Evolutionary conservation across 495 filamentous ascomycete genomes (phyloP).

Genomic region (Penicillium coffeae): DNA sequence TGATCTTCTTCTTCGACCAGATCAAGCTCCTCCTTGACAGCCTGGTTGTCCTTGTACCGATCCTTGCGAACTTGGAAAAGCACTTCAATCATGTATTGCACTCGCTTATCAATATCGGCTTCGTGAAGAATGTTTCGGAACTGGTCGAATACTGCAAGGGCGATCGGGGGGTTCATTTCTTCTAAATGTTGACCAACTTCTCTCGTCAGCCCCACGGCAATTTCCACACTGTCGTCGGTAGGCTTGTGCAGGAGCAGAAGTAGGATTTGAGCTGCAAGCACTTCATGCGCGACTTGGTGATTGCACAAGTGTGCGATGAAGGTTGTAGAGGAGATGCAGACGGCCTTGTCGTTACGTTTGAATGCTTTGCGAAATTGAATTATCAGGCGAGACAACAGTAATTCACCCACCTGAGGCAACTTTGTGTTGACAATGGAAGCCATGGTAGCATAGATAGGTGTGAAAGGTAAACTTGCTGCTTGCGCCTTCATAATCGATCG

Average conservation of each 20-base stretch:
- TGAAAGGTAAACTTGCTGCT: conserved; percentile 93
- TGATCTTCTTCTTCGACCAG: conserved; percentile 96
- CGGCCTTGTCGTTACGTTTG: conserved; percentile 94
- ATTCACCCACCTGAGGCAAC: conserved; percentile 86
- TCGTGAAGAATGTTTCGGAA: conserved; percentile 94
- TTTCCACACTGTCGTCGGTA: conserved; percentile 96
- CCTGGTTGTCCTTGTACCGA: conserved; percentile 89
- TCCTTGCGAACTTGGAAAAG: conserved; percentile 96
- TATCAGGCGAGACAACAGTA: conserved; percentile 80
- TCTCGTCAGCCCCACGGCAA: conserved; percentile 84
- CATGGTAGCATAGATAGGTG: conserved; percentile 91
- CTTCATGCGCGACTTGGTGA: conserved; percentile 91
- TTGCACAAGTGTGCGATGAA: conserved; percentile 96
- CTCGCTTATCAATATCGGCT: conserved; percentile 90
- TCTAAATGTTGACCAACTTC: conserved; percentile 93
- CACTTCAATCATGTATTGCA: conserved; percentile 98
- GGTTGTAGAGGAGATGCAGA: conserved; percentile 82
- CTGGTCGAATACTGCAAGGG: conserved; percentile 88
- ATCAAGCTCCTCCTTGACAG: conserved; percentile 89
- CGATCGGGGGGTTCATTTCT: conserved; percentile 84
- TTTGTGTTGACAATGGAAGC: conserved; percentile 97
- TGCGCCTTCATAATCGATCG: conserved; percentile 96
- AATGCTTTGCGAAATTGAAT: conserved; percentile 94
- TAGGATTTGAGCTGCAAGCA: conserved; percentile 85
- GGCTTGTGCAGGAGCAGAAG: conserved; percentile 86